phyloP scores from a whole-genome alignment of 106 monocot species.

The Allium cepa region DNA sequence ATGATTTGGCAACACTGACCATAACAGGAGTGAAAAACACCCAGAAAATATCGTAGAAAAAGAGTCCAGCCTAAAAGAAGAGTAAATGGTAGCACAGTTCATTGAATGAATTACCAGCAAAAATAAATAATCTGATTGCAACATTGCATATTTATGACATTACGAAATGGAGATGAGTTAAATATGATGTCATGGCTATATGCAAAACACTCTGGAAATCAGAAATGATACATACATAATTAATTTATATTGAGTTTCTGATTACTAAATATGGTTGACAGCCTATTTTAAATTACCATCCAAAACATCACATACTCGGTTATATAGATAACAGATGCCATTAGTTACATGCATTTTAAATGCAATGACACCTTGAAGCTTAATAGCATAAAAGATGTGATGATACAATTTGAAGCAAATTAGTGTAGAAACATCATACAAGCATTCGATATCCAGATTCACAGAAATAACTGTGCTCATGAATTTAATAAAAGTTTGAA shows the following conservation, averaged over 20 bases:
- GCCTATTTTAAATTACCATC: too few relatives aligned
- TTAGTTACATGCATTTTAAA: too few relatives aligned
- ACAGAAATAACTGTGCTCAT: neutral
- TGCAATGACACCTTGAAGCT: too few relatives aligned
- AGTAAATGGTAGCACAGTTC: neutral
- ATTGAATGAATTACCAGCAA: neutral
- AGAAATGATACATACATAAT: neutral
- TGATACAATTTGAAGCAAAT: neutral
- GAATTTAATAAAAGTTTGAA: too few relatives aligned
- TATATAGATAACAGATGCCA: too few relatives aligned
- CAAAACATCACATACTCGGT: too few relatives aligned
- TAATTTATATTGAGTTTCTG: too few relatives aligned
- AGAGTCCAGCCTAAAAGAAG: slow-evolving; percentile 58
- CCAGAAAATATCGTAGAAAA: slow-evolving; percentile 81
- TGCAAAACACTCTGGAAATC: neutral
- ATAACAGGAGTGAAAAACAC: slow-evolving; percentile 88
- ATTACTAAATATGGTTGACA: neutral
- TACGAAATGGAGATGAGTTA: neutral
- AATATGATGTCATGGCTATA: neutral
- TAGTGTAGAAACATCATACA: neutral
- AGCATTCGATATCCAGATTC: neutral
- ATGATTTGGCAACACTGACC: slow-evolving; percentile 86
- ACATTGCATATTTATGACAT: neutral
- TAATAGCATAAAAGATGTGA: too few relatives aligned
- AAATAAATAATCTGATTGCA: neutral